These are phyloP conservation scores for Hypericum androsaemum DNA, from an alignment of 345 rosid genomes.

Conservation along the genomic window DNA sequence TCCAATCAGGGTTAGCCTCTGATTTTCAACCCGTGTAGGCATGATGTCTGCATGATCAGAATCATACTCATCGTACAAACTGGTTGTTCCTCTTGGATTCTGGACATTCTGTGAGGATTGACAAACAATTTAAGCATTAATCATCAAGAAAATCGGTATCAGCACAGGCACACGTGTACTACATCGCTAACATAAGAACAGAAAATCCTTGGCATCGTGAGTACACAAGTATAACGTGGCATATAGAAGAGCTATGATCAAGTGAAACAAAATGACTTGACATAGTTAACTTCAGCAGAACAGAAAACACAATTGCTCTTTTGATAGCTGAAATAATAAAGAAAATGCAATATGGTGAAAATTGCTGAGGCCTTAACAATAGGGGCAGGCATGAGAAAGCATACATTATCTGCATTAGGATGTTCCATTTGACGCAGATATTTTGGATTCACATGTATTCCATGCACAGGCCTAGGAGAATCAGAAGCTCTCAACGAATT, in stretches of 20 bases:
- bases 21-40: constrained; percentile 40
- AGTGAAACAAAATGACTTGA: too few relatives aligned
- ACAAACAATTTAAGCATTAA: constrained; percentile 7
- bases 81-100: constrained; percentile 33
- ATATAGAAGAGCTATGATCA: too few relatives aligned
- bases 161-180: constrained; percentile 4
- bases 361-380: too few relatives aligned
- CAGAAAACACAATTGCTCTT: too few relatives aligned
- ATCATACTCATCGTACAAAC: constrained; percentile 41
- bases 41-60: constrained; percentile 39
- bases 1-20: constrained; percentile 38
- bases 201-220: too few relatives aligned
- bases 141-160: background rate
- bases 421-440: constrained; percentile 75
- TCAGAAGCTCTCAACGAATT: constrained; percentile 50
- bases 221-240: too few relatives aligned
- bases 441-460: constrained; percentile 98
- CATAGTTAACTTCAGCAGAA: too few relatives aligned
- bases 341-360: too few relatives aligned
- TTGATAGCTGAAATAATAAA: too few relatives aligned
- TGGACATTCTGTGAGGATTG: constrained; percentile 30
- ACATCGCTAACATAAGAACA: too few relatives aligned
- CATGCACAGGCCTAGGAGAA: constrained; percentile 66
- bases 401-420: constrained; percentile 59
- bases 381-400: constrained; percentile 15